These are phyloP conservation scores for Pleurotus tuoliensis DNA, from an alignment of 768 basidiomycete species.

Conservation along the genomic window DNA sequence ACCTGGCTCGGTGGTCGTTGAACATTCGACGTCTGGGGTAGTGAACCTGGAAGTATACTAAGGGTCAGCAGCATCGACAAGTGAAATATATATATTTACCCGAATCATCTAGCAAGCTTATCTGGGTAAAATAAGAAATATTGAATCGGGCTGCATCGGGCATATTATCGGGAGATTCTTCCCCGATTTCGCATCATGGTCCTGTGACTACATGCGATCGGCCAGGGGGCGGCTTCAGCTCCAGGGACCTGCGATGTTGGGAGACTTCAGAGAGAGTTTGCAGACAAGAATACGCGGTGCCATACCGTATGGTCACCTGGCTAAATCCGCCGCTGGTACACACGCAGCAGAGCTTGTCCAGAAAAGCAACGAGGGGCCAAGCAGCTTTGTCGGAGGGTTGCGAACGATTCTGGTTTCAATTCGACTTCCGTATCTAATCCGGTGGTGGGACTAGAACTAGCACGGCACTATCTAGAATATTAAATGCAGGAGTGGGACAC, in stretches of 20 bases:
- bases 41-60: conserved; percentile 6
- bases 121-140: neutral
- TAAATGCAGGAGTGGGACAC: no score
- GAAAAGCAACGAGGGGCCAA: no score
- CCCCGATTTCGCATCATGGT: conserved; percentile 1
- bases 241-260: neutral
- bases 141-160: conserved; percentile 1
- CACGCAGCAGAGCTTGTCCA: no score
- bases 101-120: conserved; percentile 8
- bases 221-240: neutral
- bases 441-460: no score
- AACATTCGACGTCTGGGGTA: neutral
- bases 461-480: no score
- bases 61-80: neutral
- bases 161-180: conserved; percentile 6
- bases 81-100: conserved; percentile 5
- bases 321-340: no score
- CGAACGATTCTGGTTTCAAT: no score
- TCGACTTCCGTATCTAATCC: no score
- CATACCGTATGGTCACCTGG: no score
- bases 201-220: neutral
- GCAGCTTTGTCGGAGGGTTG: no score
- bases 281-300: no score
- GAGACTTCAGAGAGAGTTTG: neutral
- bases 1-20: no score